A percentile compares a stretch with the other conserved stretches of the same genome.
These are phyloP conservation scores for Cryptococcus neoformans DNA, from an alignment of 1,284 basidiomycete genomes.

Conservation along the genomic window DNA sequence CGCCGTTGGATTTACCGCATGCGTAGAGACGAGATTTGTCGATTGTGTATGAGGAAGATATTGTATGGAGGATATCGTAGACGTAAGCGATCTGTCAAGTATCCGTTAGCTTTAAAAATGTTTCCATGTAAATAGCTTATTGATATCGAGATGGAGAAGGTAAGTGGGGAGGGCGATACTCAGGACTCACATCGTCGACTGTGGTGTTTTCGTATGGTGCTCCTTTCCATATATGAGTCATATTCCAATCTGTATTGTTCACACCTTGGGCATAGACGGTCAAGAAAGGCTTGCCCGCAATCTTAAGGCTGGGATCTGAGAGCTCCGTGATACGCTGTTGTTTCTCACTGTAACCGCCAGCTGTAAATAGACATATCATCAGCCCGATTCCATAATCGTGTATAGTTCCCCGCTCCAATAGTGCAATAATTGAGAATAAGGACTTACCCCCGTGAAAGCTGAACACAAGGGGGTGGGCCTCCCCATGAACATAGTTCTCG, in stretches of 20 bases:
- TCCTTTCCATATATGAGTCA: constrained; percentile 23
- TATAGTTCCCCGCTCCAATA: not conserved
- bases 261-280: constrained; percentile 27
- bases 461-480: constrained; percentile 21
- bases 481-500: constrained; percentile 11
- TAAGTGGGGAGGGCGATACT: not conserved
- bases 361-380: constrained; percentile 3
- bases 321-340: constrained; percentile 24
- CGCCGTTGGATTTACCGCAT: constrained; percentile 30
- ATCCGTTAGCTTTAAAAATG: not conserved
- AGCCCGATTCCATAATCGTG: not conserved
- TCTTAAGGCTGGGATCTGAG: constrained; percentile 15
- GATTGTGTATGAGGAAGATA: constrained; percentile 17
- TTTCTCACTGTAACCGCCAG: constrained; percentile 21
- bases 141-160: not conserved
- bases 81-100: constrained; percentile 15
- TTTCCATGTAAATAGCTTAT: not conserved
- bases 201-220: constrained; percentile 28
- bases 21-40: constrained; percentile 20
- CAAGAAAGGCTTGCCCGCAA: constrained; percentile 21
- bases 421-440: not conserved
- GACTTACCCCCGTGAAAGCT: constrained; percentile 29
- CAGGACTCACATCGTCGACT: constrained; percentile 27
- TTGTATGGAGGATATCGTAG: constrained; percentile 22
- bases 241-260: constrained; percentile 21